phyloP scores from a whole-genome alignment of 331 rosid genomes.

The Telfairia occidentalis region DNA sequence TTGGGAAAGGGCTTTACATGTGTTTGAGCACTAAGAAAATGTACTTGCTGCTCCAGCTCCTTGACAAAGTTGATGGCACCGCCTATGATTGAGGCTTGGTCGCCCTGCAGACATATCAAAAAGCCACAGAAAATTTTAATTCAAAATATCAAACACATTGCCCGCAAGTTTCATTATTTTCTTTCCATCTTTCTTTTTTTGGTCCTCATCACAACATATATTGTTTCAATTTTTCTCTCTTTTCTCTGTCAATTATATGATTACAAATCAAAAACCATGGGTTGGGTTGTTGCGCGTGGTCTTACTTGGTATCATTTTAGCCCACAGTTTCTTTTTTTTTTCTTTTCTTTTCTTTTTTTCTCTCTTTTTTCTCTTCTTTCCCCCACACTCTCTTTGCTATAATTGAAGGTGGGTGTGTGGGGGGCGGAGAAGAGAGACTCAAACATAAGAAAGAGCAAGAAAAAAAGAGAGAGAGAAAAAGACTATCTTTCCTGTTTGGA shows the following conservation, averaged over 20 bases:
- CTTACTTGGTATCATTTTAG: constrained; percentile 1
- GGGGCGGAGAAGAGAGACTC: background rate
- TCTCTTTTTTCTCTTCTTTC: background rate
- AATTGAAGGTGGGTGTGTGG: constrained; percentile 8
- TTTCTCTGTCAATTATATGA: constrained; percentile 1
- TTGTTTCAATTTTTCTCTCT: background rate
- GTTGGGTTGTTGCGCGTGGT: constrained; percentile 9
- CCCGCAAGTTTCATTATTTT: background rate
- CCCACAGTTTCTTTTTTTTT: background rate
- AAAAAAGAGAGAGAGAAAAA: background rate
- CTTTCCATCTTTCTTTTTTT: background rate
- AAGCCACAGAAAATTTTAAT: too few species aligned
- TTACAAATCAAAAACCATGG: constrained; percentile 6
- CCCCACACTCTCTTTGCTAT: background rate
- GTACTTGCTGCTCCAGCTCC: constrained; percentile 53
- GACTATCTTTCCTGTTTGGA: background rate
- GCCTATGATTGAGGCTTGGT: constrained; percentile 13
- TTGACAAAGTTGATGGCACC: constrained; percentile 6
- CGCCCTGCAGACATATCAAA: background rate
- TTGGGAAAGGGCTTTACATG: background rate
- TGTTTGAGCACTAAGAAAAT: constrained; percentile 44
- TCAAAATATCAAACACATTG: background rate
- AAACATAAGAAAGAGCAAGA: background rate
- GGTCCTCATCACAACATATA: background rate
- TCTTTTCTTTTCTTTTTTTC: background rate